Conservation (phyloP, 352 stramenopile genomes). For the Globisporangium carolinianum region DNA sequence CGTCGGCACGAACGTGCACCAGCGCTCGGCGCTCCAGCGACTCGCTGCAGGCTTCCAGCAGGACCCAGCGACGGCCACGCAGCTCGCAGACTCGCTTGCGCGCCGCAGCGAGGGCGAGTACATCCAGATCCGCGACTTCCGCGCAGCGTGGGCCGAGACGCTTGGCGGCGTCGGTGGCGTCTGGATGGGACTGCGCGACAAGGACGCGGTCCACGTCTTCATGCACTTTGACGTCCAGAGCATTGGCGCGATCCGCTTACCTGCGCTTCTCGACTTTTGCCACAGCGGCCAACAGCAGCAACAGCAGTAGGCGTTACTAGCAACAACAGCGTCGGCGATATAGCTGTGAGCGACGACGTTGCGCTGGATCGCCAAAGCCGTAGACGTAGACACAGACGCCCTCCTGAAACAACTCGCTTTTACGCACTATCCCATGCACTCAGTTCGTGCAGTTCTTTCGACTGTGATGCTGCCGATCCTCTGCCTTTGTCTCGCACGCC, state of each 20-base stretch:
- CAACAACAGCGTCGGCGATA: background rate
- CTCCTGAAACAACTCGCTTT: too few species aligned
- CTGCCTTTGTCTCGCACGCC: background rate
- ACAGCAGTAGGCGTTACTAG: background rate
- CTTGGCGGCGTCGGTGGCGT: background rate
- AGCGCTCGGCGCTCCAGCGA: conserved; percentile 49
- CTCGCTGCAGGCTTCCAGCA: conserved; percentile 21
- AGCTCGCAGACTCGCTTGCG: conserved; percentile 7
- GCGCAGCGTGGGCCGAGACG: conserved; percentile 14
- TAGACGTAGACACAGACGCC: background rate
- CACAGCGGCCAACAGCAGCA: conserved; percentile 1
- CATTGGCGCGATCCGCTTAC: conserved; percentile 48
- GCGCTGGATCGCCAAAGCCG: background rate
- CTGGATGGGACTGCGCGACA: conserved; percentile 21
- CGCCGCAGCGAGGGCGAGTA: conserved; percentile 14
- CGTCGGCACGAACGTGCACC: conserved; percentile 44
- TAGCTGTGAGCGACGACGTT: background rate
- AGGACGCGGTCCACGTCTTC: conserved; percentile 68
- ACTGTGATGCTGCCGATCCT: background rate
- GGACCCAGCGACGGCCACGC: conserved; percentile 6
- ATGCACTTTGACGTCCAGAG: conserved; percentile 72
- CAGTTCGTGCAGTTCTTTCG: too few species aligned
- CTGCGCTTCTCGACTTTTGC: conserved; percentile 33
- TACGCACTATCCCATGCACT: too few species aligned
- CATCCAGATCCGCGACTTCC: conserved; percentile 48